Evolutionary conservation across 2,329 filamentous ascomycete species (phyloP).

Genomic region (Erysiphe pulchra): DNA sequence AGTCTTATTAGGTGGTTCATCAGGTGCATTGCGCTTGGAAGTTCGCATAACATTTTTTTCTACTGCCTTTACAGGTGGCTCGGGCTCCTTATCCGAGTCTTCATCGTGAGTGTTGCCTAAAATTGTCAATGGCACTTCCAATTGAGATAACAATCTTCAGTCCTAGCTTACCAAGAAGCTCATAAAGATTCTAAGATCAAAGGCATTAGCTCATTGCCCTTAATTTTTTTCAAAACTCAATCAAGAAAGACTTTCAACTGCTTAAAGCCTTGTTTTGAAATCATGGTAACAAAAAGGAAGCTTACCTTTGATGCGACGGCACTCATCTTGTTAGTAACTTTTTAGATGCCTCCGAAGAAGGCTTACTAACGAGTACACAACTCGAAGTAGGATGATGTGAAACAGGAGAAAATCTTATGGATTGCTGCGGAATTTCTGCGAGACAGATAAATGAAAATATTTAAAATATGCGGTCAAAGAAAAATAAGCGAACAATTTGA

Average conservation of each 20-base stretch:
- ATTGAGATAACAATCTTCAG: conserved; percentile 2
- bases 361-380: conserved; percentile 15
- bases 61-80: conserved; percentile 65
- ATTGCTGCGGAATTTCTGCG: background rate
- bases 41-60: conserved; percentile 58
- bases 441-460: background rate
- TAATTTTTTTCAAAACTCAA: conserved; percentile 3
- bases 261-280: background rate
- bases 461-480: background rate
- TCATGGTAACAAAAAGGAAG: conserved; percentile 1
- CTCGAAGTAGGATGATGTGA: conserved; percentile 8
- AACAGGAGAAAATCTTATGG: conserved; percentile 20
- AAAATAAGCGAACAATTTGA: background rate
- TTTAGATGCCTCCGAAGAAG: conserved; percentile 16
- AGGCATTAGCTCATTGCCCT: conserved; percentile 15
- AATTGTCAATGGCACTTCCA: conserved; percentile 10
- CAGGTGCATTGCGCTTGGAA: conserved; percentile 62
- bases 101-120: conserved; percentile 33
- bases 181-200: conserved; percentile 63
- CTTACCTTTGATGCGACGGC: conserved; percentile 14
- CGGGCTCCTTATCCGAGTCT: conserved; percentile 44
- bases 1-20: conserved; percentile 30
- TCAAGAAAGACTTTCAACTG: too few species aligned
- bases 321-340: conserved; percentile 15
- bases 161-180: conserved; percentile 66